Percentiles rank a stretch among this genome's conserved stretches.
phyloP scores from a whole-genome alignment of 352 stramenopile genomes.

The Phytophthora hybrid region DNA sequence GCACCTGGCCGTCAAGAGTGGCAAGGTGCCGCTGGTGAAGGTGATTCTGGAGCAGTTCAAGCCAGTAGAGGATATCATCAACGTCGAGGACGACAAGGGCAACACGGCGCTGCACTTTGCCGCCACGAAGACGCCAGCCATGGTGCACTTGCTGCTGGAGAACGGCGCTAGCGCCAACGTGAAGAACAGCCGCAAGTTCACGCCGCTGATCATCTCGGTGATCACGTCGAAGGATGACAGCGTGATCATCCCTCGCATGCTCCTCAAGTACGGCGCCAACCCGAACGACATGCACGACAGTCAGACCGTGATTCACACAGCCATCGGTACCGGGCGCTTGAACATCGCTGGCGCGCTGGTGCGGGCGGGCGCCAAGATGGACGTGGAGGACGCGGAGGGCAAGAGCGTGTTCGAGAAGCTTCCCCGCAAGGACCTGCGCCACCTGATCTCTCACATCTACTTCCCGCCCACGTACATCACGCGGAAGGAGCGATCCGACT shows the following conservation, averaged over 20 bases:
- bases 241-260: slow-evolving; percentile 87
- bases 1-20: slow-evolving; percentile 85
- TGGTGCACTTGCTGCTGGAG: slow-evolving; percentile 87
- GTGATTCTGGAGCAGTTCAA: slow-evolving; percentile 87
- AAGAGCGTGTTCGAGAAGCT: slow-evolving; percentile 90
- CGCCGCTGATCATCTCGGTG: slow-evolving; percentile 87
- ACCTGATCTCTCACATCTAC: slow-evolving; percentile 86
- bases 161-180: slow-evolving; percentile 82
- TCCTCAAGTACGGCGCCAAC: slow-evolving; percentile 89
- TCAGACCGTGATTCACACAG: slow-evolving; percentile 89
- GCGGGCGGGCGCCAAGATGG: slow-evolving; percentile 86
- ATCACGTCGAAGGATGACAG: slow-evolving; percentile 88
- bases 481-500: slow-evolving; percentile 83
- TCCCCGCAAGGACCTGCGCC: slow-evolving; percentile 71
- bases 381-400: slow-evolving; percentile 86
- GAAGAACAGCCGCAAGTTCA: slow-evolving; percentile 89
- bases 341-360: slow-evolving; percentile 86
- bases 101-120: slow-evolving; percentile 90
- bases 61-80: slow-evolving; percentile 81
- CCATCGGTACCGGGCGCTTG: slow-evolving; percentile 64
- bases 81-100: slow-evolving; percentile 89
- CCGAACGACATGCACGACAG: slow-evolving; percentile 91
- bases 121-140: slow-evolving; percentile 84
- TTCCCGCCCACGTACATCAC: slow-evolving; percentile 90
- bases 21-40: slow-evolving; percentile 85